Evolutionary conservation across 495 filamentous ascomycete species (phyloP).

Genomic region (Halenospora varia): DNA sequence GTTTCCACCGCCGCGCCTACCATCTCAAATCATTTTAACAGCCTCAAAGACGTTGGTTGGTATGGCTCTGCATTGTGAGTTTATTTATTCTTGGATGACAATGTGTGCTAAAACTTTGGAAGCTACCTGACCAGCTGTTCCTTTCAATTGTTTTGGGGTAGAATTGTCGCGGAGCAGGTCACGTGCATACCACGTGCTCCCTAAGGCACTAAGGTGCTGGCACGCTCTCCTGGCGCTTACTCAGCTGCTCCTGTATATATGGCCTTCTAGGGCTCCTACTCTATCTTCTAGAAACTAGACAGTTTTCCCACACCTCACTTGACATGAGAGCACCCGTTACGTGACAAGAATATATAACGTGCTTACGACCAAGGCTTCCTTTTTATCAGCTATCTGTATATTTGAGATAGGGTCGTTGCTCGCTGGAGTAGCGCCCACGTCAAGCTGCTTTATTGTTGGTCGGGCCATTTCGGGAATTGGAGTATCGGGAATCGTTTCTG

Average conservation of each 20-base stretch:
- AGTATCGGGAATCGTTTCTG: not conserved
- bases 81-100: not conserved
- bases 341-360: not conserved
- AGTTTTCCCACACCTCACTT: too few relatives aligned
- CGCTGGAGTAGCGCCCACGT: not conserved
- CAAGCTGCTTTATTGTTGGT: not conserved
- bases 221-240: too few relatives aligned
- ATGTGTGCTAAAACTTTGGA: not conserved
- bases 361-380: not conserved
- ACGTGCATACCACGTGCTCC: too few relatives aligned
- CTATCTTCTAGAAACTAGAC: too few relatives aligned
- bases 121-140: not conserved
- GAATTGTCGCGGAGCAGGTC: too few relatives aligned
- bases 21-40: slow-evolving; percentile 40
- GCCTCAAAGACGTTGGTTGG: slow-evolving; percentile 44
- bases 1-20: slow-evolving; percentile 49
- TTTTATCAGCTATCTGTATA: not conserved
- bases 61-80: slow-evolving; percentile 36
- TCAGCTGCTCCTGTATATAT: too few relatives aligned
- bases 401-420: not conserved
- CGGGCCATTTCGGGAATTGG: not conserved
- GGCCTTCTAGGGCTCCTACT: too few relatives aligned
- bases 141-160: not conserved
- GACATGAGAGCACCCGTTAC: too few relatives aligned
- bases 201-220: too few relatives aligned